Evolutionary conservation across 2,329 filamentous ascomycete species (phyloP).

Genomic region (Colletotrichum phormii): DNA sequence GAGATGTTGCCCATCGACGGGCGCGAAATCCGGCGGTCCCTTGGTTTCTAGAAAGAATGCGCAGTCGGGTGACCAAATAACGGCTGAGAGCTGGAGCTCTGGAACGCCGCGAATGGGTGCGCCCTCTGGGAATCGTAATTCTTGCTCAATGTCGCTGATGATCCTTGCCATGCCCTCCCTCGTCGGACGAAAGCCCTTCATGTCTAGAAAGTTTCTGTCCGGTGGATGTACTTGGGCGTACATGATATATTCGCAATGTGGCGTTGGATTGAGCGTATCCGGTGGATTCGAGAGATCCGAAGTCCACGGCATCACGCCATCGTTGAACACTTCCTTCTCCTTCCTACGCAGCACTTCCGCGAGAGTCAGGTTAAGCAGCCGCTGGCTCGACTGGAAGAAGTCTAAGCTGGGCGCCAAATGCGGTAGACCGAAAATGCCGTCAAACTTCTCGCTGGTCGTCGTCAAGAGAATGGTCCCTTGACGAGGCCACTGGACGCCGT

Average conservation of each 20-base stretch:
- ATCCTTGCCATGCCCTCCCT: constrained; percentile 50
- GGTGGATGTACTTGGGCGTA: constrained; percentile 82
- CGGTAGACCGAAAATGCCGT: constrained; percentile 90
- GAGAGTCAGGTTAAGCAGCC: constrained; percentile 79
- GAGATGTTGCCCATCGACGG: constrained; percentile 65
- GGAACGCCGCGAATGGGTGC: constrained; percentile 67
- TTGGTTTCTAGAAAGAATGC: constrained; percentile 74
- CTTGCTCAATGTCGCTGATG: constrained; percentile 69
- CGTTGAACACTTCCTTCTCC: constrained; percentile 64
- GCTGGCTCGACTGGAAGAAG: constrained; percentile 69
- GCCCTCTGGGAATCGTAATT: constrained; percentile 71
- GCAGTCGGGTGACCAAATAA: constrained; percentile 77
- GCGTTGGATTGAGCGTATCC: constrained; percentile 70
- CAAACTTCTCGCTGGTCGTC: constrained; percentile 93
- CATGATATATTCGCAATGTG: constrained; percentile 89
- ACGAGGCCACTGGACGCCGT: constrained; percentile 88
- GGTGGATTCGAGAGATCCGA: constrained; percentile 72
- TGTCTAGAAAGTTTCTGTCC: constrained; percentile 50
- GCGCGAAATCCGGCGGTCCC: constrained; percentile 67
- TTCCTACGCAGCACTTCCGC: constrained; percentile 75
- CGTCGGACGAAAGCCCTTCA: constrained; percentile 46
- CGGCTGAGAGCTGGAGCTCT: constrained; percentile 69
- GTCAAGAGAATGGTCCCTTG: constrained; percentile 84
- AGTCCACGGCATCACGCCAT: constrained; percentile 80
- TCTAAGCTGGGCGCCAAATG: constrained; percentile 76